These are phyloP conservation scores for Phytophthora constricta DNA, from an alignment of 352 stramenopile species.

Conservation along the genomic window DNA sequence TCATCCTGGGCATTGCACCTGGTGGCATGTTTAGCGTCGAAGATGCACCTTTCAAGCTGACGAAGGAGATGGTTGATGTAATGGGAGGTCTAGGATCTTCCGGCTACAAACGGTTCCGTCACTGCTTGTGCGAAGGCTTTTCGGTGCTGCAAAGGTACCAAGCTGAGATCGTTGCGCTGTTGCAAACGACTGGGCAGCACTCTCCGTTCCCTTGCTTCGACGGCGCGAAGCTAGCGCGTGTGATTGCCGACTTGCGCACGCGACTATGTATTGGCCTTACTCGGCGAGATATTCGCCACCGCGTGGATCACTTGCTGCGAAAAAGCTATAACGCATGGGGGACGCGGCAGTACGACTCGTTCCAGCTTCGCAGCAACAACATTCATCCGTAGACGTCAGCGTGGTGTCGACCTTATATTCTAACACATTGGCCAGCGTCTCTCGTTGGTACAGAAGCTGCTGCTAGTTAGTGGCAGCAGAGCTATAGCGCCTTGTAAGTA, in stretches of 20 bases:
- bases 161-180: slow-evolving; percentile 93
- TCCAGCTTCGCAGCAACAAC: slow-evolving; percentile 91
- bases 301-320: slow-evolving; percentile 82
- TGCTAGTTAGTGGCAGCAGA: too few species aligned
- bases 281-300: slow-evolving; percentile 64
- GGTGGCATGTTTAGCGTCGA: slow-evolving; percentile 98
- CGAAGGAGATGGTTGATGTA: slow-evolving; percentile 96
- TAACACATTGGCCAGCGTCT: too few species aligned
- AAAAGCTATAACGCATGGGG: slow-evolving; percentile 91
- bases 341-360: slow-evolving; percentile 91
- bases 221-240: slow-evolving; percentile 55
- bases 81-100: slow-evolving; percentile 91
- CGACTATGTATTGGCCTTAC: slow-evolving; percentile 79
- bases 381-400: slow-evolving; percentile 68
- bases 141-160: slow-evolving; percentile 93
- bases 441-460: too few species aligned
- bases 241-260: slow-evolving; percentile 68
- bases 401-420: slow-evolving; percentile 17
- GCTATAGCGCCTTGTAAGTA: slow-evolving; percentile 34
- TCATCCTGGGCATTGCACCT: slow-evolving; percentile 97
- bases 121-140: slow-evolving; percentile 94
- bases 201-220: slow-evolving; percentile 97
- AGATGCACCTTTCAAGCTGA: slow-evolving; percentile 99
- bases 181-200: slow-evolving; percentile 95
- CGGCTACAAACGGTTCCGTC: slow-evolving; percentile 92